Evolutionary conservation across 2,329 filamentous ascomycete species (phyloP).

Genomic region (Hortaea werneckii): DNA sequence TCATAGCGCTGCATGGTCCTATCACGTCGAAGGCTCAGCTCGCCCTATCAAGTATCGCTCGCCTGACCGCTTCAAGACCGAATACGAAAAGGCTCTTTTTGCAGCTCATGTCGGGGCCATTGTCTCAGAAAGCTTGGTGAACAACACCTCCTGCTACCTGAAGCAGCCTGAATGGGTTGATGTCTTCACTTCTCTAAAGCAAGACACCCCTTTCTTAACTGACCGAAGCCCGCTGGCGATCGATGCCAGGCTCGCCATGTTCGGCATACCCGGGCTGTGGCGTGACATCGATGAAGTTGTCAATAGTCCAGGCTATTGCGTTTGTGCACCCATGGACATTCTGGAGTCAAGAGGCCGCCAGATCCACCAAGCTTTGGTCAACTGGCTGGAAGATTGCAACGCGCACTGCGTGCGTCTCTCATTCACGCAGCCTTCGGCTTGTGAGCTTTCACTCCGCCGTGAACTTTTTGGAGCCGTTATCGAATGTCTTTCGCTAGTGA

Average conservation of each 20-base stretch:
- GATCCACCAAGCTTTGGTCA: slow-evolving; percentile 7
- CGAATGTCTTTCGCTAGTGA: slow-evolving; percentile 14
- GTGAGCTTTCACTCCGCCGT: slow-evolving; percentile 13
- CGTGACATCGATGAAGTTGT: slow-evolving; percentile 10
- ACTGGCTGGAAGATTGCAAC: slow-evolving; percentile 18
- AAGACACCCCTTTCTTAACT: slow-evolving; percentile 9
- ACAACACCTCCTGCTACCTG: slow-evolving; percentile 20
- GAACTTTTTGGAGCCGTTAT: slow-evolving; percentile 15
- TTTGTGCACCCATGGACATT: slow-evolving; percentile 4
- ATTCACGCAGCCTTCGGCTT: slow-evolving; percentile 6
- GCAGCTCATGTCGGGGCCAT: slow-evolving; percentile 26
- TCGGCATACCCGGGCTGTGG: slow-evolving; percentile 14
- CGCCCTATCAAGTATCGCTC: slow-evolving; percentile 24
- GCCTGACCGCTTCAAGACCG: slow-evolving; percentile 21
- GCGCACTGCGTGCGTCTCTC: slow-evolving; percentile 12
- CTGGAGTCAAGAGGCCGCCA: slow-evolving; percentile 8
- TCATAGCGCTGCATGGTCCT: slow-evolving; percentile 21
- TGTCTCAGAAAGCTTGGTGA: slow-evolving; percentile 15
- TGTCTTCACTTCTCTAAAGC: slow-evolving; percentile 12
- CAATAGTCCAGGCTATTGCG: slow-evolving; percentile 6
- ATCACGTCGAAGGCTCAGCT: slow-evolving; percentile 25
- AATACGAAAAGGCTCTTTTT: slow-evolving; percentile 29
- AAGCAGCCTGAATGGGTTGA: slow-evolving; percentile 22
- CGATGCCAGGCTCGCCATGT: slow-evolving; percentile 13
- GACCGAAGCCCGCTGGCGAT: slow-evolving; percentile 16